Conservation (phyloP, 805 yeast genomes). For the Kockiozyma suomiensis region DNA sequence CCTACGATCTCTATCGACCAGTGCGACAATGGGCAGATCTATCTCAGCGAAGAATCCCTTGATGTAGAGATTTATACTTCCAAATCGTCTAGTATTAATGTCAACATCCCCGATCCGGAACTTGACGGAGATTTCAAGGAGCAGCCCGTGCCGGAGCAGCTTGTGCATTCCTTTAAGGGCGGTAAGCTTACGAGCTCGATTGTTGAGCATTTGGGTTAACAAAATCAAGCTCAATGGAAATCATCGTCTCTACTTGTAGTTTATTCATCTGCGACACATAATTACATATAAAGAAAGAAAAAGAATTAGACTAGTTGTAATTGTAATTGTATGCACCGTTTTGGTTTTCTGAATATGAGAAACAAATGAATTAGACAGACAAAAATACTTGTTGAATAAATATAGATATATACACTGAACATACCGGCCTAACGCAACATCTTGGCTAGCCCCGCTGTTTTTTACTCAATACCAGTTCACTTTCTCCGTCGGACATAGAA, state of each 20-base stretch:
- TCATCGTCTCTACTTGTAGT: too few species aligned
- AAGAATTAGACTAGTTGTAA: not conserved
- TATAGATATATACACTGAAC: not conserved
- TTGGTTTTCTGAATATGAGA: not conserved
- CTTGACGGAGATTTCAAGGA: constrained; percentile 77
- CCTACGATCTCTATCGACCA: constrained; percentile 89
- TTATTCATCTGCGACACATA: not conserved
- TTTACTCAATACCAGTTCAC: constrained; percentile 1
- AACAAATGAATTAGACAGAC: not conserved
- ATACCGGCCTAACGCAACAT: not conserved
- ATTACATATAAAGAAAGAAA: not conserved
- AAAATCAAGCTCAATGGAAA: too few species aligned
- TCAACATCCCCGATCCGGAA: constrained; percentile 73
- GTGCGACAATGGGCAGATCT: constrained; percentile 81
- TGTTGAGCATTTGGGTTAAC: constrained; percentile 81
- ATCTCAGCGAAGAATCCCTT: constrained; percentile 71
- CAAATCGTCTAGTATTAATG: constrained; percentile 79
- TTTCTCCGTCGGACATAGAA: constrained; percentile 77
- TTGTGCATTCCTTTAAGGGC: constrained; percentile 63
- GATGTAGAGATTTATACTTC: constrained; percentile 80
- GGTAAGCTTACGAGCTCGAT: constrained; percentile 70
- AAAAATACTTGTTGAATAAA: not conserved
- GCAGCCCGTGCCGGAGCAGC: constrained; percentile 87
- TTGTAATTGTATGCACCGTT: not conserved
- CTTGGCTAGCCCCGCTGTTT: not conserved